phyloP scores from a whole-genome alignment of 257 asterid genomes.

The Capsicum pubescens region DNA sequence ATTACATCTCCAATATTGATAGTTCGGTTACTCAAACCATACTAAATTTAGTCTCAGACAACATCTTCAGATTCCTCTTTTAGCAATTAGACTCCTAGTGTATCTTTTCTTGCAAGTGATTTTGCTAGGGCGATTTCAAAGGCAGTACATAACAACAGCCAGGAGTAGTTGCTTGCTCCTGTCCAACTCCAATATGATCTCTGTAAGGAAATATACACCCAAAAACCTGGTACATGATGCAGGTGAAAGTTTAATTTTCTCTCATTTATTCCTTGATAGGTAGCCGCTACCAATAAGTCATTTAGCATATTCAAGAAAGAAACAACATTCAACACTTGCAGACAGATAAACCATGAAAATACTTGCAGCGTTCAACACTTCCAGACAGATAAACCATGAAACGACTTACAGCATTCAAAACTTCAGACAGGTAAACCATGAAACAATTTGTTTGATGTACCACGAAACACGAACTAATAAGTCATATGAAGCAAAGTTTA shows the following conservation, averaged over 20 bases:
- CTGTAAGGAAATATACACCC: background rate
- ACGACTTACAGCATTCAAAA: background rate
- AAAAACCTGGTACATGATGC: background rate
- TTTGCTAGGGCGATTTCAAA: background rate
- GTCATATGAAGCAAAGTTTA: too few species aligned
- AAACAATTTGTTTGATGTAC: background rate
- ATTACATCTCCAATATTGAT: background rate
- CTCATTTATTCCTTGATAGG: background rate
- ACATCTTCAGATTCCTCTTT: background rate
- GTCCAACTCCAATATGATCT: background rate
- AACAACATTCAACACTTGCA: background rate
- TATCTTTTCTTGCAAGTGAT: background rate
- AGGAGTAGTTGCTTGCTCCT: background rate
- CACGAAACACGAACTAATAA: too few species aligned
- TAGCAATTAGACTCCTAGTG: background rate
- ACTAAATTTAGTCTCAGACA: background rate
- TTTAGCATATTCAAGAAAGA: background rate
- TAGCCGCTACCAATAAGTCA: background rate
- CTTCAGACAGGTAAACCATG: conserved; percentile 1
- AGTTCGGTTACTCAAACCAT: background rate
- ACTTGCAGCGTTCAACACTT: background rate
- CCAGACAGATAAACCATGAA: background rate
- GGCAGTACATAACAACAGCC: background rate
- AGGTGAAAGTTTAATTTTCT: background rate
- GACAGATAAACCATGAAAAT: background rate